phyloP scores from a whole-genome alignment of 495 filamentous ascomycete species.

The Astrothelium macrocarpum region DNA sequence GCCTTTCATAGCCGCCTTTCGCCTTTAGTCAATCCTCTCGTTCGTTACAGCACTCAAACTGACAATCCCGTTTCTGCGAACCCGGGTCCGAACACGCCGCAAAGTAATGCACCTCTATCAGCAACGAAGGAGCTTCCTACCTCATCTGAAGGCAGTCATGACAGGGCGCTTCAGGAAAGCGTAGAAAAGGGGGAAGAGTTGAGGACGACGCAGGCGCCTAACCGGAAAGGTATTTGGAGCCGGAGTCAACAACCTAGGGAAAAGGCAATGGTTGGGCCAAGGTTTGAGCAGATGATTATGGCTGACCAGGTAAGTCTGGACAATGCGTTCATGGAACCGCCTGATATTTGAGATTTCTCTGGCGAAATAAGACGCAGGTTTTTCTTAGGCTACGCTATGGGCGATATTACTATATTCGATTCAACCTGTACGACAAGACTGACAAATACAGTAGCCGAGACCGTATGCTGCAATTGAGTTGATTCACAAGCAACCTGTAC shows the following conservation, averaged over 20 bases:
- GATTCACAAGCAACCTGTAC: conserved; percentile 90
- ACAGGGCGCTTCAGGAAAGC: conserved; percentile 43
- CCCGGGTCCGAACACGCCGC: conserved; percentile 41
- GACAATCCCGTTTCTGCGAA: conserved; percentile 47
- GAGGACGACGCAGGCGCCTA: conserved; percentile 71
- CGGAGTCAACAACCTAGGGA: conserved; percentile 69
- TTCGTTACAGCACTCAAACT: conserved; percentile 21
- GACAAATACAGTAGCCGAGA: conserved; percentile 52
- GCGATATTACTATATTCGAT: too few species aligned
- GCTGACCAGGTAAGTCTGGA: conserved; percentile 61
- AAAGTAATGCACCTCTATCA: conserved; percentile 34
- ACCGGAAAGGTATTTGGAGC: conserved; percentile 71
- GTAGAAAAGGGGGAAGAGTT: conserved; percentile 50
- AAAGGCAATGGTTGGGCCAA: conserved; percentile 78
- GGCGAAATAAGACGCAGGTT: too few species aligned
- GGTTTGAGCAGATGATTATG: conserved; percentile 95
- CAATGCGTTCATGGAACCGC: too few species aligned
- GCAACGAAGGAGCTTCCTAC: conserved; percentile 52
- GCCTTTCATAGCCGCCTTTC: neutral
- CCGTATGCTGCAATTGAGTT: conserved; percentile 85
- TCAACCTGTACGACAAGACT: neutral
- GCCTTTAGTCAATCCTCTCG: neutral
- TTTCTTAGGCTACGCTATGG: too few species aligned
- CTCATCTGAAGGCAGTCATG: conserved; percentile 37
- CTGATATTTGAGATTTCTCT: too few species aligned